Conservation (phyloP, 108 stramenopile genomes). For the Conticribra weissflogii region DNA sequence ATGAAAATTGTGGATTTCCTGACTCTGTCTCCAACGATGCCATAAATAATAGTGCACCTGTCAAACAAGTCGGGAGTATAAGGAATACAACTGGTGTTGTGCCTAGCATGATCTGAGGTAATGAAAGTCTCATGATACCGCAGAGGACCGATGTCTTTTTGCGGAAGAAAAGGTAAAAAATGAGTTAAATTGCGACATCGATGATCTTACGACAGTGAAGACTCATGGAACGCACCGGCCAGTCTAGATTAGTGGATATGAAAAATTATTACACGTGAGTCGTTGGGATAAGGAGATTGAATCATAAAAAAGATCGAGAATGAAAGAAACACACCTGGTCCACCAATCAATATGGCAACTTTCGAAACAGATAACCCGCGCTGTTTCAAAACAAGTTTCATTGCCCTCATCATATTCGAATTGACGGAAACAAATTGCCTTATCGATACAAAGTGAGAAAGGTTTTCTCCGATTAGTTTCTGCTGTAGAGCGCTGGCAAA, state of each 20-base stretch:
- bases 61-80: constrained; percentile 61
- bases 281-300: neutral
- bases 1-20: constrained; percentile 45
- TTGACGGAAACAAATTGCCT: constrained; percentile 60
- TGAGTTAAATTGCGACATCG: neutral
- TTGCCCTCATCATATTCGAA: constrained; percentile 49
- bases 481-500: constrained; percentile 64
- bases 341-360: constrained; percentile 65
- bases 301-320: neutral
- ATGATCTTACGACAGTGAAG: neutral
- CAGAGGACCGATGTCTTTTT: constrained; percentile 68
- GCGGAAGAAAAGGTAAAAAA: neutral
- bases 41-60: constrained; percentile 62
- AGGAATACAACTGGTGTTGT: constrained; percentile 58
- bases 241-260: constrained; percentile 11
- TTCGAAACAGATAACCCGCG: constrained; percentile 57
- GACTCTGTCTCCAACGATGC: constrained; percentile 31
- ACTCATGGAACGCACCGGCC: constrained; percentile 25
- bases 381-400: constrained; percentile 52
- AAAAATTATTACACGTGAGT: neutral
- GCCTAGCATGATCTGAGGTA: constrained; percentile 58
- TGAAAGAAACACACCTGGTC: constrained; percentile 38
- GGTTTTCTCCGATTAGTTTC: constrained; percentile 61
- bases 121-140: constrained; percentile 63
- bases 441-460: constrained; percentile 52